Conservation (phyloP, 2,329 filamentous ascomycete species). For the Pseudophaeomoniella oleicola region DNA sequence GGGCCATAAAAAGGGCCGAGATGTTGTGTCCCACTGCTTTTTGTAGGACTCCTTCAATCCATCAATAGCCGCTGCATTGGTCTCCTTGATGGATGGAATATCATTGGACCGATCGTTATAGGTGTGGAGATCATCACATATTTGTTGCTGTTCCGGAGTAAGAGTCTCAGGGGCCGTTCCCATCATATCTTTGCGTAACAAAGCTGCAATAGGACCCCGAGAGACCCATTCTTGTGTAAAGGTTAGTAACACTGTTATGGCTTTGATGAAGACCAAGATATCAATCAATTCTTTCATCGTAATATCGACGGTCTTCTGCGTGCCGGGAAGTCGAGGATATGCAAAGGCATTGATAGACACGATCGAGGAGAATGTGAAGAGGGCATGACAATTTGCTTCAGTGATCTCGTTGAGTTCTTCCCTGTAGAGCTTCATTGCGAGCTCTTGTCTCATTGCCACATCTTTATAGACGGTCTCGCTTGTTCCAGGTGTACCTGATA, state of each 20-base stretch:
- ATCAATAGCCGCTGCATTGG: conserved; percentile 12
- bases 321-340: conserved; percentile 10
- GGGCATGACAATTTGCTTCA: conserved; percentile 18
- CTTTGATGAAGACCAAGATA: conserved; percentile 16
- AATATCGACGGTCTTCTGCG: conserved; percentile 7
- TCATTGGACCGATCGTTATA: conserved; percentile 3
- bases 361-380: conserved; percentile 19
- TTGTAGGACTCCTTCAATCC: conserved; percentile 13
- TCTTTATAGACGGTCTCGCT: background rate
- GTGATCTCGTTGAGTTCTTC: conserved; percentile 10
- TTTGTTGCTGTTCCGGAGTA: conserved; percentile 3
- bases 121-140: conserved; percentile 3
- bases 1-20: conserved; percentile 38
- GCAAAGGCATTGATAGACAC: conserved; percentile 21
- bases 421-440: conserved; percentile 14
- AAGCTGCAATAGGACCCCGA: conserved; percentile 13
- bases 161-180: conserved; percentile 16
- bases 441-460: conserved; percentile 6
- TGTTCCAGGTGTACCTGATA: background rate
- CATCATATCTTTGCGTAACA: conserved; percentile 13
- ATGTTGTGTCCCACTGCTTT: conserved; percentile 13
- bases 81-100: conserved; percentile 12
- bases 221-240: conserved; percentile 13
- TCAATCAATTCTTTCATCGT: conserved; percentile 17
- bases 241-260: conserved; percentile 15